These are phyloP conservation scores for Delonix regia DNA, from an alignment of 306 rosid genomes.

Conservation along the genomic window DNA sequence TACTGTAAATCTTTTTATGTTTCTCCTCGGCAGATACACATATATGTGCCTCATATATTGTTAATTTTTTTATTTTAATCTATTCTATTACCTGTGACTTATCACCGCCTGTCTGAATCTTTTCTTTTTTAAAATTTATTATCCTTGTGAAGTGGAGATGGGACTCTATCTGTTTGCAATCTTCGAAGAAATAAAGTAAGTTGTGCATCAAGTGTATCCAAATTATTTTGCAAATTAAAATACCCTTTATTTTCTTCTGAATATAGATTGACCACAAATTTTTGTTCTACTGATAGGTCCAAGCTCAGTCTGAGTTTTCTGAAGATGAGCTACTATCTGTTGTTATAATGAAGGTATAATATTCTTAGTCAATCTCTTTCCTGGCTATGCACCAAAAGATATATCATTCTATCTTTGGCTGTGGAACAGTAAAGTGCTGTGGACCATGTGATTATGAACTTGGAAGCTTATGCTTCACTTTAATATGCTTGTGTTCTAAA, in stretches of 20 bases:
- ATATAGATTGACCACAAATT: constrained; percentile 24
- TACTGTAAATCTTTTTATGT: neutral
- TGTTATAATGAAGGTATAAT: constrained; percentile 85
- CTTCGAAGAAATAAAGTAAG: constrained; percentile 83
- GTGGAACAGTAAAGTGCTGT: neutral
- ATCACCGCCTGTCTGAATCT: constrained; percentile 1
- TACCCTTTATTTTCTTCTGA: neutral
- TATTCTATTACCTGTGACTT: constrained; percentile 21
- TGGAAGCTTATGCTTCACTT: neutral
- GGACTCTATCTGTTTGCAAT: constrained; percentile 92
- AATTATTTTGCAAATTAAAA: neutral
- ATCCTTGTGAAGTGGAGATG: constrained; percentile 75
- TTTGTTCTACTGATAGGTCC: constrained; percentile 58
- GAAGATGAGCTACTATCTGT: constrained; percentile 89
- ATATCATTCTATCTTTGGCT: neutral
- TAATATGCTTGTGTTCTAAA: neutral
- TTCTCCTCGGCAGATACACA: neutral
- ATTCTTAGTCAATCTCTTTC: neutral
- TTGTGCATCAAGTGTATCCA: constrained; percentile 35
- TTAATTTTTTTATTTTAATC: neutral
- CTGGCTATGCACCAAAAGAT: neutral
- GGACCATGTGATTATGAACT: neutral
- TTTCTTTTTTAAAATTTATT: constrained; percentile 16
- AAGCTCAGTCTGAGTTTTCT: constrained; percentile 85
- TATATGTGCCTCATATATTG: constrained; percentile 16